Evolutionary conservation across 2,329 filamentous ascomycete genomes (phyloP).

Genomic region (Diplodia mutila): DNA sequence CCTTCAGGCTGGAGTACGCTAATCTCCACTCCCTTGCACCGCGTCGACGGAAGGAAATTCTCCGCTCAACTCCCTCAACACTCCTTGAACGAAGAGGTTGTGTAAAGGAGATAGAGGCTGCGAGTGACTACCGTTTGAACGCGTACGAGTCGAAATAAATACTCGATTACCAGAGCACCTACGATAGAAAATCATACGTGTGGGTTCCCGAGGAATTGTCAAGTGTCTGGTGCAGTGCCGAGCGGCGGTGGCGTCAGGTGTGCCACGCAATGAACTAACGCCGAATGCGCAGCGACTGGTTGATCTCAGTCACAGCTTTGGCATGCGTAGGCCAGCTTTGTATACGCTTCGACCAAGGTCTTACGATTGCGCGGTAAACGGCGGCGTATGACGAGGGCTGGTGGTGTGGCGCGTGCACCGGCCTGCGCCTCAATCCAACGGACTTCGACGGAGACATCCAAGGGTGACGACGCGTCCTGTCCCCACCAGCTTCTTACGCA

Average conservation of each 20-base stretch:
- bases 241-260: neutral
- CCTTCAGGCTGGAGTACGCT: neutral
- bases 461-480: conserved; percentile 7
- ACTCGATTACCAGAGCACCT: neutral
- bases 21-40: neutral
- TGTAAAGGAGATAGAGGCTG: neutral
- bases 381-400: neutral
- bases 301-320: neutral
- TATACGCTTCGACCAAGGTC: too few relatives aligned
- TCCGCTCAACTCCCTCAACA: neutral
- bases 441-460: neutral
- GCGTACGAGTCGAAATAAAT: neutral
- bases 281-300: neutral
- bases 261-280: neutral
- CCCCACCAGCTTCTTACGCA: conserved; percentile 5
- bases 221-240: too few relatives aligned
- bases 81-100: neutral
- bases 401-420: conserved; percentile 12
- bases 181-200: neutral
- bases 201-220: neutral
- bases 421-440: conserved; percentile 6
- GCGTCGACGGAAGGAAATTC: neutral
- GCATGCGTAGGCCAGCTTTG: neutral
- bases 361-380: neutral
- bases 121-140: neutral